Evolutionary conservation across 345 rosid species (phyloP), one percentile per base, ranked within the genome.

Genomic region (Murraya koenigii): DNA sequence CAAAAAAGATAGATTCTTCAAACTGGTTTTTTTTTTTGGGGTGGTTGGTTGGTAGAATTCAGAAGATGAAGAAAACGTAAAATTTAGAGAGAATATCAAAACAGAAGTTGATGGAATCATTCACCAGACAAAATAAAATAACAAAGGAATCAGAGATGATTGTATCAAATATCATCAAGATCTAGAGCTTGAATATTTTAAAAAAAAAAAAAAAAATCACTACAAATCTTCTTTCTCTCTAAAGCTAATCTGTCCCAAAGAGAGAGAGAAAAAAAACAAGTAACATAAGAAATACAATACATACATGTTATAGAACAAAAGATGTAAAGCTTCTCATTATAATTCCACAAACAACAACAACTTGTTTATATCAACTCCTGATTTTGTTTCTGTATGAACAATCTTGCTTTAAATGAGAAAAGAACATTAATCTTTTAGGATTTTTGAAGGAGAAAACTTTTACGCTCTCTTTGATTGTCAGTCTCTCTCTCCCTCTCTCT

Each of bases 131-230:
- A 60, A 17, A 72, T 14, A 4, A 30, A 35, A 36, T 7, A 26
- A 1, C 6, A 7, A 75, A 5, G 19, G 69, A 76, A 54, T 14
- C 13, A 23, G 39, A 76, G 65, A 64, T 5, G 22, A 26, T 71
- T 62, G 60, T 47, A 52, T 47, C 80, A 35, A 26, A 49, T 33
- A 67, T 33, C 76, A 47, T 47, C 76, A 61, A 70, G 80, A 78
- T 78, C 80, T 78, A 70, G 26, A 33, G 38, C 75, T 71, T 7
- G 3, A 39, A 69, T 36, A 61, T n/a, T n/a, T n/a, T 32, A 41
- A 14, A 63, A 63, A 44, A 33, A 23, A 32, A 73, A 28, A 23
- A 60, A 28, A 30, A 23, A 25, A 65, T 23, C 2, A 49, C 47
- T 26, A 55, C 11, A 76, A 67, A 56, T 39, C 19, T 65, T 8